Evolutionary conservation across 2,329 filamentous ascomycete species (phyloP), one percentile per base, ranked within the genome.

Genomic region (Trichoderma koningii): DNA sequence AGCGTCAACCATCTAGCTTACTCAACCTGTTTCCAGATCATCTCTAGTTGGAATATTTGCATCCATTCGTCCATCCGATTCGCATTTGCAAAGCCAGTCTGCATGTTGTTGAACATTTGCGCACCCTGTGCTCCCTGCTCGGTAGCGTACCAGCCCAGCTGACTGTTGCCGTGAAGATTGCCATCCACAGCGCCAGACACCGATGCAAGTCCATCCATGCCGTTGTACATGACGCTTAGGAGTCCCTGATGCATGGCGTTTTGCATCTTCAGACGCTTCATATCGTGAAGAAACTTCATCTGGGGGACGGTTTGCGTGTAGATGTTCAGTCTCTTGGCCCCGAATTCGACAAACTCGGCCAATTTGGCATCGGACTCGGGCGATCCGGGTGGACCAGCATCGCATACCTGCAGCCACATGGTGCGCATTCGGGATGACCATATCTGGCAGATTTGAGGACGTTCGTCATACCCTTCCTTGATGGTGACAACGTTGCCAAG

Each of bases 351-450:
- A 38, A 76, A 76, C n/a, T 71, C 67, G 0, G 67, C 67, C 1
- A 76, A n/a, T 0, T 69, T 71, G 0, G 63, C 67, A 7, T 73
- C 57, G 0, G 71, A 74, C 42, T 72, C 73, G 1, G 66, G 44
- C 0, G 73, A 72, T 4, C 69, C 73, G 0, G 71, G 69, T 0
- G 62, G 55, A 1, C 74, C 73, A 1, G 71, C 72, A 0, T 65
- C 68, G 57, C 75, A 77, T 0, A 61, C 71, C 10, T 70, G 67
- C 2, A 70, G 67, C 71, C 74, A 79, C 68, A 76, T 71, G 1
- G 55, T 68, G n/a, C 77, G 76, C 76, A 79, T 78, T 5, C 77
- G 73, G 0, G 73, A 73, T 3, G 76, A 77, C 73, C 76, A 78
- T 6, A 78, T 70, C 41, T 75, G 74, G 55, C 77, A 79, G 45